These are phyloP conservation scores for Pythium utonaiense DNA, from an alignment of 352 stramenopile genomes.

Conservation along the genomic window DNA sequence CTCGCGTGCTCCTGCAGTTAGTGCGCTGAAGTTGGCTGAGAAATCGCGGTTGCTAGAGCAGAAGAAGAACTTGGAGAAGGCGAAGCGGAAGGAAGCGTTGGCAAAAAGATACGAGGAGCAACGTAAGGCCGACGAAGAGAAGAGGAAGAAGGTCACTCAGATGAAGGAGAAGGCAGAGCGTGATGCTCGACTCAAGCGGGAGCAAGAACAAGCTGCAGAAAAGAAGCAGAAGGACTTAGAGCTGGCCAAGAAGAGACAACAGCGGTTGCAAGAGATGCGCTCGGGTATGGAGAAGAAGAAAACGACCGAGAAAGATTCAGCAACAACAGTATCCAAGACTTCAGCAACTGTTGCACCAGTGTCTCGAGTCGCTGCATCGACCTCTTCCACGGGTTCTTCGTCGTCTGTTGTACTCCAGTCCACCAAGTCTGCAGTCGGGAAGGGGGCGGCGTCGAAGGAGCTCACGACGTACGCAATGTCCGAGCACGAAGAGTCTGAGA, in stretches of 20 bases:
- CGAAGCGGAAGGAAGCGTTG: conserved; percentile 56
- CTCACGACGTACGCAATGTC: conserved; percentile 75
- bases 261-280: conserved; percentile 63
- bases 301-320: conserved; percentile 38
- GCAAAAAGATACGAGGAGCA: conserved; percentile 74
- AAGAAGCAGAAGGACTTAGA: conserved; percentile 69
- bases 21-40: conserved; percentile 68
- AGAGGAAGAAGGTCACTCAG: conserved; percentile 49
- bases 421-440: conserved; percentile 17
- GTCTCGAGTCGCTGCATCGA: conserved; percentile 5
- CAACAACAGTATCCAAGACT: conserved; percentile 2
- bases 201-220: conserved; percentile 45
- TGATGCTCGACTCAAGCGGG: conserved; percentile 43
- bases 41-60: conserved; percentile 59
- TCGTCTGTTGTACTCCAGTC: background rate
- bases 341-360: conserved; percentile 5
- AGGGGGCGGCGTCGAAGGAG: conserved; percentile 22
- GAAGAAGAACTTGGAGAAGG: conserved; percentile 62
- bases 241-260: conserved; percentile 53
- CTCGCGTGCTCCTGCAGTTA: conserved; percentile 49
- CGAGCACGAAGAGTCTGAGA: conserved; percentile 65
- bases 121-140: conserved; percentile 55
- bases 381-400: conserved; percentile 1
- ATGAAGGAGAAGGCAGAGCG: conserved; percentile 65
- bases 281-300: conserved; percentile 71